These are phyloP conservation scores for Theobroma cacao DNA, from an alignment of 345 rosid species.

Conservation along the genomic window DNA sequence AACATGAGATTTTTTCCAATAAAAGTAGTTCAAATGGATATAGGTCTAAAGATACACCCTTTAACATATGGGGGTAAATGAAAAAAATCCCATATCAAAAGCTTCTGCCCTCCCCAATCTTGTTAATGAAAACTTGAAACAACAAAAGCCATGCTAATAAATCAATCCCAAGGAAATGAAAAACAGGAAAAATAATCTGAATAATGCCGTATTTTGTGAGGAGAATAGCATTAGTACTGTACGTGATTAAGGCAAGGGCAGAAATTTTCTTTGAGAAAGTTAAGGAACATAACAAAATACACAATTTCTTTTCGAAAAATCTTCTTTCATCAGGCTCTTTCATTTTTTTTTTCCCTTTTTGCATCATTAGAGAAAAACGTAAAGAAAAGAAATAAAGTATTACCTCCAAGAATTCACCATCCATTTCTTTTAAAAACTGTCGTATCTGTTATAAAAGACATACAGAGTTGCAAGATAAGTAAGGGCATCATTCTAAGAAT, in stretches of 20 bases:
- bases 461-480: neutral
- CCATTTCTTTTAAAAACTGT: slow-evolving; percentile 64
- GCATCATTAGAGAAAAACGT: neutral
- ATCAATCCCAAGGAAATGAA: neutral
- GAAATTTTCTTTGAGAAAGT: neutral
- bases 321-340: neutral
- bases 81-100: neutral
- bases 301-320: neutral
- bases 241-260: neutral
- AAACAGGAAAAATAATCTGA: neutral
- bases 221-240: neutral
- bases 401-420: slow-evolving; percentile 91
- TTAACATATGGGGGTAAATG: neutral
- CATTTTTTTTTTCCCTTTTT: neutral
- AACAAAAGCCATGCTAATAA: neutral
- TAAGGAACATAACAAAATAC: neutral
- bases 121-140: neutral
- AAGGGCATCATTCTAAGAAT: neutral
- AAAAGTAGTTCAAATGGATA: neutral
- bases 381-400: neutral
- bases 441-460: slow-evolving; percentile 45
- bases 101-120: neutral
- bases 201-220: neutral
- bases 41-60: neutral
- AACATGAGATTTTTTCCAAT: neutral